Conservation (phyloP, 2,329 filamentous ascomycete genomes). For the Phialophora tarda region DNA sequence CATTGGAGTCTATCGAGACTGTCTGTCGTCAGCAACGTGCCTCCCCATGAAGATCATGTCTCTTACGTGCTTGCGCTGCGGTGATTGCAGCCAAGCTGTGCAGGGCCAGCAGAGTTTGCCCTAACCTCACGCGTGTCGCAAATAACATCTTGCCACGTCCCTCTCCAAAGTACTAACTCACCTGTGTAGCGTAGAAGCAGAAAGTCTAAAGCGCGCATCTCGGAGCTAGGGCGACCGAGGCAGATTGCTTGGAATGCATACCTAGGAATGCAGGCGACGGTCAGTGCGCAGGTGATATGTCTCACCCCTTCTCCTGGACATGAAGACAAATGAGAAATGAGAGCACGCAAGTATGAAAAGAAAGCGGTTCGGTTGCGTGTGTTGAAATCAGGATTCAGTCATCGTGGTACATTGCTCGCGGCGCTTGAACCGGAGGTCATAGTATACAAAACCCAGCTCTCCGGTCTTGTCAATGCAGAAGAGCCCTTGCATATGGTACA, state of each 20-base stretch:
- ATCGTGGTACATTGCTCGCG: conserved; percentile 14
- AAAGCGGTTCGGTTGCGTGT: not conserved
- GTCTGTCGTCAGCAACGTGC: conserved; percentile 1
- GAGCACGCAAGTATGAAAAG: not conserved
- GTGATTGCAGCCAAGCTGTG: conserved; percentile 13
- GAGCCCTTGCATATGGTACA: conserved; percentile 29
- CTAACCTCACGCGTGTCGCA: conserved; percentile 9
- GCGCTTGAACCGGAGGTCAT: conserved; percentile 10
- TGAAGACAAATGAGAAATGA: not conserved
- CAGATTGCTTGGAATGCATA: conserved; percentile 24
- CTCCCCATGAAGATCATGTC: not conserved
- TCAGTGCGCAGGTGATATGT: conserved; percentile 20
- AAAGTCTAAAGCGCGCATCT: not conserved
- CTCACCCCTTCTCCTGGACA: not conserved
- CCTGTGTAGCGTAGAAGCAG: not conserved
- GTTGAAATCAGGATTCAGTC: conserved; percentile 2
- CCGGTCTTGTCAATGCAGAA: conserved; percentile 21
- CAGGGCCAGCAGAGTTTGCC: conserved; percentile 11
- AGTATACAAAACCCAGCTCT: conserved; percentile 30
- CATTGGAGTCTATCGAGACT: conserved; percentile 17
- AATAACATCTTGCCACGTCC: conserved; percentile 21
- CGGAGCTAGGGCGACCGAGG: not conserved
- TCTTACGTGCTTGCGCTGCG: conserved; percentile 26
- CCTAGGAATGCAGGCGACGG: conserved; percentile 23
- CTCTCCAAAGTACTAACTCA: not conserved